Evolutionary conservation across 106 monocot genomes (phyloP).

Genomic region (Iris macrosiphon): DNA sequence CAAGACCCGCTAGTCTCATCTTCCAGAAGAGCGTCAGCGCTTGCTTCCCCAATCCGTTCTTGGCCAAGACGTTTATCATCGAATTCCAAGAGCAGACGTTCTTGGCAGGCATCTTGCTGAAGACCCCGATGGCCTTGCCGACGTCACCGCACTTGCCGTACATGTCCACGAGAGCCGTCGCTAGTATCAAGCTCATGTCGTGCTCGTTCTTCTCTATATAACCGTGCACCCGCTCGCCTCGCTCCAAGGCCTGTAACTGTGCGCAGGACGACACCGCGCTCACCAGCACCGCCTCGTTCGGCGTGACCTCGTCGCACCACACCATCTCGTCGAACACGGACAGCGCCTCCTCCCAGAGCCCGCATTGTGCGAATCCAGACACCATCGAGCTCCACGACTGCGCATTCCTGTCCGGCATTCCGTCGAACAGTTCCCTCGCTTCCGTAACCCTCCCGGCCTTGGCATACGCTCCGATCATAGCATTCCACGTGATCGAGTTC

Average conservation of each 20-base stretch:
- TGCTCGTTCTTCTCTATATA: slow-evolving; percentile 10
- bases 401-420: slow-evolving; percentile 45
- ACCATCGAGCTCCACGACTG: slow-evolving; percentile 59
- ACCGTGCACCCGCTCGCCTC: slow-evolving; percentile 28
- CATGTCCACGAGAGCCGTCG: slow-evolving; percentile 57
- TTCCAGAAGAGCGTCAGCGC: slow-evolving; percentile 57
- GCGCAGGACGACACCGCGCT: slow-evolving; percentile 51
- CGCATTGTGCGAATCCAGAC: slow-evolving; percentile 42
- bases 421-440: slow-evolving; percentile 34
- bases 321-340: slow-evolving; percentile 38
- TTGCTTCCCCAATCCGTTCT: slow-evolving; percentile 42
- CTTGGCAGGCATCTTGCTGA: slow-evolving; percentile 44
- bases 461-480: slow-evolving; percentile 61
- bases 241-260: slow-evolving; percentile 30
- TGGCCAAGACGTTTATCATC: slow-evolving; percentile 46
- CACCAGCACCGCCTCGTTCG: slow-evolving; percentile 43
- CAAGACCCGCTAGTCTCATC: slow-evolving; percentile 31
- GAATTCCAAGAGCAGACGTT: slow-evolving; percentile 75
- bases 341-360: slow-evolving; percentile 35
- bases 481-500: slow-evolving; percentile 71
- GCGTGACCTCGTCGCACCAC: slow-evolving; percentile 12
- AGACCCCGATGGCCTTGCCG: slow-evolving; percentile 28
- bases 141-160: slow-evolving; percentile 69
- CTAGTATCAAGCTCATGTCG: slow-evolving; percentile 18
- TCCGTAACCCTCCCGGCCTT: slow-evolving; percentile 10